Evolutionary conservation across 257 asterid species (phyloP).

Genomic region (Solanum tacnaense): DNA sequence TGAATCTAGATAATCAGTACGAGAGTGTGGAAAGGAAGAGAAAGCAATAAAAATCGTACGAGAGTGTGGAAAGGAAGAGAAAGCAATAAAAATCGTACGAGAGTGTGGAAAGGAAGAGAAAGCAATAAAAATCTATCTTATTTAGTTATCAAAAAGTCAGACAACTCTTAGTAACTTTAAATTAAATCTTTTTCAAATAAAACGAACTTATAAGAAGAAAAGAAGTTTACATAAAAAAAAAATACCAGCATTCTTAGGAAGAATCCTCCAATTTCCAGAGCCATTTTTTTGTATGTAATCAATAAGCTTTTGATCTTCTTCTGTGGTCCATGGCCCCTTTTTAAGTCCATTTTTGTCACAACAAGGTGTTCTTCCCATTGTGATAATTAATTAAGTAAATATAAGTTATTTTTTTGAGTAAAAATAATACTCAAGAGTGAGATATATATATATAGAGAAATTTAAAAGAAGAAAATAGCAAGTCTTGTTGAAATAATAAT

Average conservation of each 20-base stretch:
- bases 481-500: neutral
- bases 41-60: neutral
- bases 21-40: neutral
- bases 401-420: neutral
- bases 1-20: neutral
- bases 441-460: neutral
- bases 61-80: neutral
- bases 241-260: conserved; percentile 67
- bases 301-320: conserved; percentile 66
- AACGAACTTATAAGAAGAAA: neutral
- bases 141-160: neutral
- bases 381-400: neutral
- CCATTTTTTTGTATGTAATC: conserved; percentile 56
- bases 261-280: conserved; percentile 75
- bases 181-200: neutral
- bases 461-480: neutral
- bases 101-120: neutral
- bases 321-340: conserved; percentile 83
- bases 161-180: neutral
- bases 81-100: neutral
- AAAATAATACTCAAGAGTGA: neutral
- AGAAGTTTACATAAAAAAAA: neutral
- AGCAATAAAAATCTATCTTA: neutral
- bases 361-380: conserved; percentile 75
- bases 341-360: conserved; percentile 73